These are phyloP conservation scores for Solanum chacoense DNA, from an alignment of 305 asterid species.

Conservation along the genomic window DNA sequence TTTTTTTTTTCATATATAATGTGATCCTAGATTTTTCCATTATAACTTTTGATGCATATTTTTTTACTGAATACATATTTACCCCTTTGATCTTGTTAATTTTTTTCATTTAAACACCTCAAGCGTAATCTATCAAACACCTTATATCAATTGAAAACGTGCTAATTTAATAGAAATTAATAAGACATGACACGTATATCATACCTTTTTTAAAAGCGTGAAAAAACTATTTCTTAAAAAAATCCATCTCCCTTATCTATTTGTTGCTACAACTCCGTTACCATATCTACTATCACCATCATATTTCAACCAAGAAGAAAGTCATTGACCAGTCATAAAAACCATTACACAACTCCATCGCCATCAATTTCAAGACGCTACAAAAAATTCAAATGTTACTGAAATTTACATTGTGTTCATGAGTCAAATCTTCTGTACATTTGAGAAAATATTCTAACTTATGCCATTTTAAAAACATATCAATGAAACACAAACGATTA, in stretches of 20 bases:
- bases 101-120: background rate
- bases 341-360: background rate
- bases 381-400: accelerated
- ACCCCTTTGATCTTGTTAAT: background rate
- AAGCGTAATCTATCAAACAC: background rate
- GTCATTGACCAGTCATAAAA: background rate
- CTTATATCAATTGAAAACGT: background rate
- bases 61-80: background rate
- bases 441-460: background rate
- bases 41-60: background rate
- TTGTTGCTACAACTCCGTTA: background rate
- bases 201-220: background rate
- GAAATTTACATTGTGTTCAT: background rate
- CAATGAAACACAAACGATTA: background rate
- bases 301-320: background rate
- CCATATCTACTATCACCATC: background rate
- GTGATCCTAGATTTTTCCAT: background rate
- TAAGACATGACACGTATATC: background rate
- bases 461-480: background rate
- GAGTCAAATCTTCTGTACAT: background rate
- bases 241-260: no score
- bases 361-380: background rate
- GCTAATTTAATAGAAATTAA: background rate
- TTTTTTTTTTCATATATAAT: background rate
- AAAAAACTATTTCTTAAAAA: background rate